Evolutionary conservation across 176 grass and related monocot species (phyloP), one percentile per base, ranked within the genome.

Genomic region (Carex littledalei): DNA sequence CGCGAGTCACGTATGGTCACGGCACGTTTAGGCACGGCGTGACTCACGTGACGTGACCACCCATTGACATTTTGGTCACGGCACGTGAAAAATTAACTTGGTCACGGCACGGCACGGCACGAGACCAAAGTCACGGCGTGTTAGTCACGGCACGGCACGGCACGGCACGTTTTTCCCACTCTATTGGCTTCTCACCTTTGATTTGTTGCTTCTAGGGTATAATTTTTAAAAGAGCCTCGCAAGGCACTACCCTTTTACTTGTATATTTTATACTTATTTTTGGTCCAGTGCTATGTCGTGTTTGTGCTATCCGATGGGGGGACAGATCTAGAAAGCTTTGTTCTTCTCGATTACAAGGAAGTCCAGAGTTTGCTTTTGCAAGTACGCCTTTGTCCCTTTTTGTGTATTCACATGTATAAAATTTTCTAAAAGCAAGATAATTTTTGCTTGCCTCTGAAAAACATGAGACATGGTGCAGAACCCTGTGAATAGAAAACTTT

Each of bases 261-360:
- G 21, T 31, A 63, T 45, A 24, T 47, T 18, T 18, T 83, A 18
- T 60, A 17, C 67, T 58, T 67, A 18, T 32, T 83, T 83, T 84
- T 81, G 35, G 89, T 91, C 84, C 91, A 98, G 95, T 86, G 85
- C 39, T 98, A 94, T 76, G 89, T 94, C 29, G 89, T 98, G 41
- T 98, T 98, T 81, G 91, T 93, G 41, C 86, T 93, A 85, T 93
- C 95, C 66, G 91, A 98, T 90, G 95, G 95, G 35, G 95, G 95
- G 26, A 93, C 47, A 85, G 95, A 98, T 69, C 92, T 98, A 43
- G 93, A 98, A 90, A 91, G 90, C 15, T 94, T 89, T 65, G 70
- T 88, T 88, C 78, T 98, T 20, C 67, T 86, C 34, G 86, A 94
- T 60, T 94, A 92, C 35, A 83, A 92, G 75, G 95, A 98, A 80